Evolutionary conservation across 345 rosid species (phyloP), one percentile per base, ranked within the genome.

Genomic region (Geranium rotundifolium): DNA sequence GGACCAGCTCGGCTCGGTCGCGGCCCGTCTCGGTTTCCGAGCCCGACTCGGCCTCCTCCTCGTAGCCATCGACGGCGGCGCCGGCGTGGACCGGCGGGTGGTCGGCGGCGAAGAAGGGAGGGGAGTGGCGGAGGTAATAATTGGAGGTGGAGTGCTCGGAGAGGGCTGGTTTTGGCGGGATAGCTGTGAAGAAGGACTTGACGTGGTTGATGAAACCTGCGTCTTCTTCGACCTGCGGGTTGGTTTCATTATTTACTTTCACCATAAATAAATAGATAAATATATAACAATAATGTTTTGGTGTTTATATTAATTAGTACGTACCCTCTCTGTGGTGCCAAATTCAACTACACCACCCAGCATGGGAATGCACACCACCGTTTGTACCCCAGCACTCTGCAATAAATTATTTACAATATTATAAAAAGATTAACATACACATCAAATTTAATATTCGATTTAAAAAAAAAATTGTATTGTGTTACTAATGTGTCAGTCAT

Each of bases 341-440:
- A 95, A 61, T 67, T 95, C 99, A 64, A 95, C 82, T 3, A 90
- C 93, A 1, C 99, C 97, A 67, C 86, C 91, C 8, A 85, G 83
- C 52, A 95, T 75, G 31, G 99, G 97, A 71, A 90, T 84, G 77
- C 99, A 90, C 14, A 95, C 84, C 50, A 88, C 91, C 0, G 99
- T 95, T 95, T 95, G 86, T 41, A 41, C 65, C 5, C 50, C 10
- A 3, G 50, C 50, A 12, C 50, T 41, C 50, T 41, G 12, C 14
- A 41, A 9, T 41, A n/a, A n/a, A n/a, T n/a, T n/a, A n/a, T n/a
- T n/a, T n/a, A n/a, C n/a, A n/a, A n/a, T n/a, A n/a, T n/a, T n/a
- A n/a, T n/a, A n/a, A n/a, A n/a, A n/a, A n/a, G n/a, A n/a, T n/a
- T n/a, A n/a, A n/a, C n/a, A n/a, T n/a, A n/a, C n/a, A n/a, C n/a